Conservation (phyloP, 2,329 filamentous ascomycete genomes). For the Akanthomyces muscarius region DNA sequence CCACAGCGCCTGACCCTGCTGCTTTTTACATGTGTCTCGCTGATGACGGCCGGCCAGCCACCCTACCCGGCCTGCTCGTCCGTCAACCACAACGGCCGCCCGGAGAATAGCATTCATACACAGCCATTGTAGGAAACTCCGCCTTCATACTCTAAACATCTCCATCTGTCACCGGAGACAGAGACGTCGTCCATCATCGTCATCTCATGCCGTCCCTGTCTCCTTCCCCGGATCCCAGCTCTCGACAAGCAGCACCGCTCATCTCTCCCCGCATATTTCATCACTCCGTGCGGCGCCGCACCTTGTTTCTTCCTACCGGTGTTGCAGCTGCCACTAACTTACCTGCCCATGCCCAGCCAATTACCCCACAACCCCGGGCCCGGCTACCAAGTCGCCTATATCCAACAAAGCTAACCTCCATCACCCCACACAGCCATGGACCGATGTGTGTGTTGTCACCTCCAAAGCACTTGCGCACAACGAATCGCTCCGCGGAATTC, state of each 20-base stretch:
- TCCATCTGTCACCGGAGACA: background rate
- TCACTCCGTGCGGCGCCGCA: background rate
- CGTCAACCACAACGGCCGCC: background rate
- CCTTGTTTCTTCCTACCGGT: background rate
- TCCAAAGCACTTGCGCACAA: too few relatives aligned
- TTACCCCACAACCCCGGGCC: conserved; percentile 7
- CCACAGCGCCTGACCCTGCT: background rate
- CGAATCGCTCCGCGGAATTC: background rate
- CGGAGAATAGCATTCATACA: background rate
- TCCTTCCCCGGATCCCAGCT: background rate
- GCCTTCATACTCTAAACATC: background rate
- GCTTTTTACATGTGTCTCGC: conserved; percentile 5
- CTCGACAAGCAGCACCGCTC: background rate
- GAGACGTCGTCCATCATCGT: background rate
- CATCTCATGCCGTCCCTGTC: background rate
- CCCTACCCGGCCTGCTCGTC: background rate
- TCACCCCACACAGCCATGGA: conserved; percentile 7
- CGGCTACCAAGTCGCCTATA: conserved; percentile 15
- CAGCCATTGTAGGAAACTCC: background rate
- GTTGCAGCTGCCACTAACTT: background rate
- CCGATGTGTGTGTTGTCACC: too few relatives aligned
- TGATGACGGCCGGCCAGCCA: background rate
- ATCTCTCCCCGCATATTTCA: background rate
- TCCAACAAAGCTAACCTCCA: background rate
- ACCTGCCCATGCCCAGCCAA: background rate